phyloP scores from a whole-genome alignment of 805 yeast species.

The Teunomyces lycoperdinae region DNA sequence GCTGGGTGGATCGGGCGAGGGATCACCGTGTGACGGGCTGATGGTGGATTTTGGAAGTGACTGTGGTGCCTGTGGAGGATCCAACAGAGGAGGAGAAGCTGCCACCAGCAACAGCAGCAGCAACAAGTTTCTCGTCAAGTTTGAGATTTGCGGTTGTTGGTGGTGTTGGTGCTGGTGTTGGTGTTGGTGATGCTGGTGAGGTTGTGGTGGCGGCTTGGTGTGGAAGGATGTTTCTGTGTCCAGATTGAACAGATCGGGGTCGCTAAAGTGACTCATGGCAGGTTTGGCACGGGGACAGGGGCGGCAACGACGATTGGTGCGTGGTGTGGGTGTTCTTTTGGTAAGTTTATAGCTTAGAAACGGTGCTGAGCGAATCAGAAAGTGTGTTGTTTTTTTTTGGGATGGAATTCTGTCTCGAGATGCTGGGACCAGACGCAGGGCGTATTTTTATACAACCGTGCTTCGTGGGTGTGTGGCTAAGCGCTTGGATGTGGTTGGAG shows the following conservation, averaged over 20 bases:
- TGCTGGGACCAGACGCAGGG: too few species aligned
- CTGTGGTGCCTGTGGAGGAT: neutral
- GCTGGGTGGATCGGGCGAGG: slow-evolving; percentile 12
- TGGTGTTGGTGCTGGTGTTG: slow-evolving; percentile 7
- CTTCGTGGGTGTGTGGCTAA: too few species aligned
- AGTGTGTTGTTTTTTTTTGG: too few species aligned
- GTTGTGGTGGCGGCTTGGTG: neutral
- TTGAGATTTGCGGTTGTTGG: slow-evolving; percentile 19
- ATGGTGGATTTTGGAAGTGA: neutral
- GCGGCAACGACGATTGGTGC: neutral
- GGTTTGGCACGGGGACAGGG: neutral
- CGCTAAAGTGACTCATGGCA: slow-evolving; percentile 3
- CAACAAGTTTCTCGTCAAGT: slow-evolving; percentile 32
- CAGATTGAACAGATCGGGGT: neutral
- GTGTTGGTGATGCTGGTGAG: slow-evolving; percentile 3
- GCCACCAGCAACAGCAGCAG: slow-evolving; percentile 1
- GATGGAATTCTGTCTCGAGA: too few species aligned
- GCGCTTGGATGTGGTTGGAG: neutral
- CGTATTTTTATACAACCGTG: too few species aligned
- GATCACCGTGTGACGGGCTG: neutral
- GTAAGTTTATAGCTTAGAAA: too few species aligned
- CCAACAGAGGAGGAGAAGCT: slow-evolving; percentile 2
- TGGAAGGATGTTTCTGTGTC: neutral
- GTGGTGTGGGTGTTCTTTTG: too few species aligned
- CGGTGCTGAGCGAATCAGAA: too few species aligned